phyloP scores from a whole-genome alignment of 352 stramenopile species.

The Globisporangium sylvaticum region DNA sequence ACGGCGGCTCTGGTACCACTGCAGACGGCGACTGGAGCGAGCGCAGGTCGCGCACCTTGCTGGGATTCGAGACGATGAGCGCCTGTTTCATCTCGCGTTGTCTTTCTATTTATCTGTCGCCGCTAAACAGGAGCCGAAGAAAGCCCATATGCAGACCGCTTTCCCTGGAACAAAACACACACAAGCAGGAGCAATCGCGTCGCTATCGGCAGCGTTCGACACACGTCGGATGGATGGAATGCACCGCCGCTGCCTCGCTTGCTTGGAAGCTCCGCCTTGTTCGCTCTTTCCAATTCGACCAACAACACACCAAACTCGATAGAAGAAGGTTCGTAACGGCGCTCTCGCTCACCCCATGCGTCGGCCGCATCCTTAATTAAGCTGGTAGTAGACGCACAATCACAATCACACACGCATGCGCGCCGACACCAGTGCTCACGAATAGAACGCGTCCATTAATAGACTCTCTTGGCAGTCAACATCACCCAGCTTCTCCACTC shows the following conservation, averaged over 20 bases:
- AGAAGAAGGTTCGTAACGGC: background rate
- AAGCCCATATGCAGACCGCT: constrained; percentile 2
- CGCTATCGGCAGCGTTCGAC: background rate
- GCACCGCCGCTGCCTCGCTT: background rate
- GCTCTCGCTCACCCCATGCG: background rate
- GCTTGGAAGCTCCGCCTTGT: background rate
- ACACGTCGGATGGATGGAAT: background rate
- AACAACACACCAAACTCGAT: background rate
- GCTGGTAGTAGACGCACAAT: background rate
- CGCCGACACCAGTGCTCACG: no score
- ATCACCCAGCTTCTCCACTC: background rate
- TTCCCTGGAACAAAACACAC: background rate
- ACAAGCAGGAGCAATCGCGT: background rate
- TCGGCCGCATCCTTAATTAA: background rate
- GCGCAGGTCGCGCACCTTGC: constrained; percentile 15
- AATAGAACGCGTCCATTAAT: background rate
- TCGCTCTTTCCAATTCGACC: constrained; percentile 1
- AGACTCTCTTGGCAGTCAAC: background rate
- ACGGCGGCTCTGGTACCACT: background rate
- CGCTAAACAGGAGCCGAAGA: background rate
- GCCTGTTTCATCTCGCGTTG: constrained; percentile 11
- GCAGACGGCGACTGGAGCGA: constrained; percentile 2
- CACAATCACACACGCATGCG: background rate
- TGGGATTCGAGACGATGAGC: constrained; percentile 13
- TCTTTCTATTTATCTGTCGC: background rate